Evolutionary conservation across 768 basidiomycete species (phyloP), one percentile per base, ranked within the genome.

Genomic region (Suillus placidus): DNA sequence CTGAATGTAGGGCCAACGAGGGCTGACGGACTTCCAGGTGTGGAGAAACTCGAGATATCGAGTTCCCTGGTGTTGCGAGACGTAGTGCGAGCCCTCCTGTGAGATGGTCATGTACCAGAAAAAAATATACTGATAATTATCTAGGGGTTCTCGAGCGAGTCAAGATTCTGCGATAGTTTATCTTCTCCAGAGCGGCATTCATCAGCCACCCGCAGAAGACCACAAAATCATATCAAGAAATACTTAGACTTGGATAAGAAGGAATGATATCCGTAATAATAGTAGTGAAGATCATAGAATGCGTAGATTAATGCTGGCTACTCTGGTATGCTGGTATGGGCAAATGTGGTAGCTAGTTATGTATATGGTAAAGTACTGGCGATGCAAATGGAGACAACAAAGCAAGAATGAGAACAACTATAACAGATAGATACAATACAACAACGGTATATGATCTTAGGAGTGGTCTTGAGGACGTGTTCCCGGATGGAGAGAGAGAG

Each of bases 1-100:
- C 80, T 98, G 60, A 97, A 97, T 69, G 79, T 93, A 26, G 97
- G 97, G 8, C 95, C 95, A 3, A 91, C 94, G 3, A 86, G 97
- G 49, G 96, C 91, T 3, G 97, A 98, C 73, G 79, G 76, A 34
- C 71, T 90, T 49, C 73, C 79, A 6, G 90, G 85, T 9, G 78
- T 97, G 60, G 88, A 91, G 68, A 93, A 95, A 78, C 83, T 97
- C 65, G 93, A 96, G 66, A 81, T 92, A 65, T 78, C 85, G 6
- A 90, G 88, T 55, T 92, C 95, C 8, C 75, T 77, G n/a, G 85
- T 97, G 42, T 82, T 97, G 78, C 80, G 83, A 54, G 86, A 89
- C 8, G 90, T 87, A 56, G 89, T 87, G 18, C 79, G 76, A 63
- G 73, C 78, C 9, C 80, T 92, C 30, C 70, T 91, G 92, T 94